Conservation (phyloP, 2,329 filamentous ascomycete genomes). For the Fusarium buxicola region DNA sequence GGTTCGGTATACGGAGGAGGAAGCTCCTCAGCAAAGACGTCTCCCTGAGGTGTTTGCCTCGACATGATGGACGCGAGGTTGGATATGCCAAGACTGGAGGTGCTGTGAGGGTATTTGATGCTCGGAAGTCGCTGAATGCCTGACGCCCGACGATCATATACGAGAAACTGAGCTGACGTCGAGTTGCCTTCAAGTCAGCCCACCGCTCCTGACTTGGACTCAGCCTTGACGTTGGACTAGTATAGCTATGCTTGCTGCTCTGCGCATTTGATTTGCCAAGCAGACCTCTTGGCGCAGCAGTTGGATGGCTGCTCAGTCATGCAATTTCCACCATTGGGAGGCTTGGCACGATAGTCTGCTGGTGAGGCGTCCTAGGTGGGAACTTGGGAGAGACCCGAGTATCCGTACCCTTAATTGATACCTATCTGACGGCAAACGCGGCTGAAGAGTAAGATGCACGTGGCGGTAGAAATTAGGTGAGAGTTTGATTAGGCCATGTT, state of each 20-base stretch:
- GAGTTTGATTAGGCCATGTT: not conserved
- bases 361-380: constrained; percentile 1
- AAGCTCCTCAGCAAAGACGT: constrained; percentile 33
- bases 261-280: not conserved
- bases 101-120: not conserved
- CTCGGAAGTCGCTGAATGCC: not conserved
- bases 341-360: constrained; percentile 23
- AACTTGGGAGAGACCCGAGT: not conserved
- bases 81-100: constrained; percentile 8
- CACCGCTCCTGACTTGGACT: constrained; percentile 12
- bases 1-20: constrained; percentile 43
- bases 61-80: constrained; percentile 25
- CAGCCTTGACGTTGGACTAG: constrained; percentile 22
- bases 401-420: not conserved
- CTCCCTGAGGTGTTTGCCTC: constrained; percentile 6
- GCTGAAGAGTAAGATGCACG: constrained; percentile 1
- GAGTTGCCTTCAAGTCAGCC: constrained; percentile 16
- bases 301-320: constrained; percentile 7
- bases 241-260: constrained; percentile 19
- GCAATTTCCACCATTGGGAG: constrained; percentile 8
- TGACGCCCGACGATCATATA: constrained; percentile 22
- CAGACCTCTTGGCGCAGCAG: constrained; percentile 23
- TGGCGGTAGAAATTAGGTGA: not conserved
- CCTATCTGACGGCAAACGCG: not conserved
- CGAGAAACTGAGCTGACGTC: not conserved